Conservation (phyloP, 2,329 filamentous ascomycete genomes). For the Chrysoporthe deuterocubensis region DNA sequence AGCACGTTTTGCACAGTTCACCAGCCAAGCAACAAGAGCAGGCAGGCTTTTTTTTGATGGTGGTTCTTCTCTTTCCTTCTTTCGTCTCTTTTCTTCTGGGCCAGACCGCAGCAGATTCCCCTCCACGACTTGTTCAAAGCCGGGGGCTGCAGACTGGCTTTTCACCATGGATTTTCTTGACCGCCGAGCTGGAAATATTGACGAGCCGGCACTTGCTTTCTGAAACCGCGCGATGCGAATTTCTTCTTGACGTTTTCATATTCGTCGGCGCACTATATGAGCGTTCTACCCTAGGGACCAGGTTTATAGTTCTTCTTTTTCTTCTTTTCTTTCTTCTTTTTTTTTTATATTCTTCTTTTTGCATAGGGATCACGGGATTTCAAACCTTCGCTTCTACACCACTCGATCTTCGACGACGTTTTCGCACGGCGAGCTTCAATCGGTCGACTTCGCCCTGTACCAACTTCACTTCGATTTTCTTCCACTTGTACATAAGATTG, state of each 20-base stretch:
- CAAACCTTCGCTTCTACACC: neutral
- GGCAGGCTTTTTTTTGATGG: neutral
- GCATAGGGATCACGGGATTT: constrained; percentile 18
- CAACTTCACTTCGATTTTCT: constrained; percentile 16
- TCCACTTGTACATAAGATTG: constrained; percentile 25
- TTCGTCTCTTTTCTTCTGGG: neutral
- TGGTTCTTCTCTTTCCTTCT: neutral
- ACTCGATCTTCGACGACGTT: constrained; percentile 8
- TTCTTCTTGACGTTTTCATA: neutral
- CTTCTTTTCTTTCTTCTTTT: constrained; percentile 8
- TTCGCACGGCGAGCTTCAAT: neutral
- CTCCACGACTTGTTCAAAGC: constrained; percentile 5
- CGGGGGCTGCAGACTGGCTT: constrained; percentile 19
- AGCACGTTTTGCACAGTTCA: constrained; percentile 12
- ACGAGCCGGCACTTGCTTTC: constrained; percentile 13
- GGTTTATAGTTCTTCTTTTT: neutral
- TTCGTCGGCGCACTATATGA: constrained; percentile 7
- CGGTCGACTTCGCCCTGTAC: constrained; percentile 16
- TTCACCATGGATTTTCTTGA: constrained; percentile 16
- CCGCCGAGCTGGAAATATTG: constrained; percentile 14
- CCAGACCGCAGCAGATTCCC: neutral
- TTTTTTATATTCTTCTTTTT: neutral
- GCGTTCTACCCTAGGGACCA: constrained; percentile 4
- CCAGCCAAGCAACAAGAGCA: neutral
- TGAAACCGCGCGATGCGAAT: neutral